These are phyloP conservation scores for Solanum pimpinellifolium DNA, from an alignment of 257 asterid species.

Conservation along the genomic window DNA sequence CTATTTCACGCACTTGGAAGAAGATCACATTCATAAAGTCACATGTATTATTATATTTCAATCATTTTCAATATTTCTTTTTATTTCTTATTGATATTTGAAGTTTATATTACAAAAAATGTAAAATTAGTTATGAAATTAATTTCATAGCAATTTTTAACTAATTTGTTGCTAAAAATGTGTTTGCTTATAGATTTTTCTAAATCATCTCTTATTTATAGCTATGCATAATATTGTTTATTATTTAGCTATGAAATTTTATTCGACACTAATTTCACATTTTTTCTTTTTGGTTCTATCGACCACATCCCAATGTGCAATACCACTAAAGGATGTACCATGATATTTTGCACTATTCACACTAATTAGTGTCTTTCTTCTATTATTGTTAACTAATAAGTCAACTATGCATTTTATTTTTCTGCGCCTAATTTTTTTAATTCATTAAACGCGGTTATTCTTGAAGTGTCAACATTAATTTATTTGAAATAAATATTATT, in stretches of 20 bases:
- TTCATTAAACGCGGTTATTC: no score
- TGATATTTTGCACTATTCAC: neutral
- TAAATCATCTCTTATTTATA: no score
- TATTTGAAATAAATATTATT: no score
- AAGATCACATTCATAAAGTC: neutral
- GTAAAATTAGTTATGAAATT: no score
- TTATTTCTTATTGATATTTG: no score
- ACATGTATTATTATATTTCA: neutral
- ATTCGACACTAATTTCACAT: no score
- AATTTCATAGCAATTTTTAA: no score
- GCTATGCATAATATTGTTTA: no score
- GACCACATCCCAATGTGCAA: neutral
- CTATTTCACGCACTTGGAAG: neutral
- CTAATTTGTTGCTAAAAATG: no score
- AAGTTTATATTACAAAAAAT: accelerated
- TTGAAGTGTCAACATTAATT: no score
- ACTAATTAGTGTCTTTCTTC: neutral
- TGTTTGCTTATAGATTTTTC: no score
- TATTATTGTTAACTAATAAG: neutral
- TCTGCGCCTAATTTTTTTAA: neutral
- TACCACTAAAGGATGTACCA: neutral
- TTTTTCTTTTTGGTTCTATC: neutral
- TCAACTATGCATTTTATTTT: neutral
- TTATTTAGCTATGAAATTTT: no score
- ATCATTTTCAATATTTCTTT: neutral